These are phyloP conservation scores for Endocalyx cinctus DNA, from an alignment of 2,329 filamentous ascomycete genomes.

Conservation along the genomic window DNA sequence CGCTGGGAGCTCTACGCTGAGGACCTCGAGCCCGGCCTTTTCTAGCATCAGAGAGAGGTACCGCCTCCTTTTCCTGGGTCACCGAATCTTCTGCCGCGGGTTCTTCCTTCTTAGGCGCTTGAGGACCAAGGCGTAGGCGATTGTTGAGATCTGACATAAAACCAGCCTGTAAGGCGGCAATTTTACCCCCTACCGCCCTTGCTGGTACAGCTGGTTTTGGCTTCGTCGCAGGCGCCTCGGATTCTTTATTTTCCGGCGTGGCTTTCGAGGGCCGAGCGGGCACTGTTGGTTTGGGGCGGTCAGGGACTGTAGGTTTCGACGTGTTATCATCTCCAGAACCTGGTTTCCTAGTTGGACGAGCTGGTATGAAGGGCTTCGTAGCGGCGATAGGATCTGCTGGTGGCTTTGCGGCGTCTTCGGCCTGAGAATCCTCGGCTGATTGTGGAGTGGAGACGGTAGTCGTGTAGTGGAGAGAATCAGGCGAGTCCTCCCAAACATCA, in stretches of 20 bases:
- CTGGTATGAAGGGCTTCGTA: constrained; percentile 58
- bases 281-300: constrained; percentile 54
- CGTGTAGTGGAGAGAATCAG: constrained; percentile 75
- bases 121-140: constrained; percentile 80
- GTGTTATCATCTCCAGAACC: constrained; percentile 22
- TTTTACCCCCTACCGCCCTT: constrained; percentile 76
- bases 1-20: constrained; percentile 62
- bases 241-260: constrained; percentile 33
- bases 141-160: constrained; percentile 94
- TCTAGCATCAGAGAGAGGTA: constrained; percentile 79
- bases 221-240: constrained; percentile 48
- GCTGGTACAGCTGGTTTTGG: constrained; percentile 80
- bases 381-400: constrained; percentile 26
- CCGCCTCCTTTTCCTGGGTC: constrained; percentile 61
- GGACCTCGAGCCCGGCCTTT: constrained; percentile 89
- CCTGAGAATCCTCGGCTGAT: constrained; percentile 32
- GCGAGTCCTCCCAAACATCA: constrained; percentile 92
- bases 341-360: constrained; percentile 39
- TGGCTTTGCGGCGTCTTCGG: constrained; percentile 38
- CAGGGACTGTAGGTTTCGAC: constrained; percentile 44
- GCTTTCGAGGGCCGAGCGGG: constrained; percentile 47
- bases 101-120: constrained; percentile 71
- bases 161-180: constrained; percentile 82
- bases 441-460: constrained; percentile 63
- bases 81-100: constrained; percentile 47